Base-by-base conservation (phyloP, 2,329 filamentous ascomycete species). In the Hymenoscyphus fraxineus region DNA sequence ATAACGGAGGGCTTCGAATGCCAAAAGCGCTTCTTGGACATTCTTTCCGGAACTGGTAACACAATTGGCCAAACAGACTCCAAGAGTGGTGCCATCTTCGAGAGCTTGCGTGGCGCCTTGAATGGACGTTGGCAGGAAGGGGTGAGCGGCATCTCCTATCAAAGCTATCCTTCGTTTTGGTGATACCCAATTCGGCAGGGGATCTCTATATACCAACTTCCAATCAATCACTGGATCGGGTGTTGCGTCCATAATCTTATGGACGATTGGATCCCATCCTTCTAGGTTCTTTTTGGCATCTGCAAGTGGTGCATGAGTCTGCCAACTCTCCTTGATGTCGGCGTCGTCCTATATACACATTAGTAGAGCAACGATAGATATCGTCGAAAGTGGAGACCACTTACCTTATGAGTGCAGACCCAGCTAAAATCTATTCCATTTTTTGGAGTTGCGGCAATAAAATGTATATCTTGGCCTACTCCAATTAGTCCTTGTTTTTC, bases 121-220 rank as follows among this genome's bases (percentile, higher is more conserved):
- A 5, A 75, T 74, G 6, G 76, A 77, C 1, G 76, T 75, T 0
- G 77, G 78, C 1, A 87, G 77, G 70, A 90, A 89, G 0, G 88
- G 87, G 73, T 91, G 88, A 0, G 86, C 88, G 0, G 88, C 86
- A 70, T 90, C 88, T 0, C 88, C 88, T 0, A 90, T 74, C 0
- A 89, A 73, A 0, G 80, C 85, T 27, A 89, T 73, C 6, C 64
- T 32, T n/a, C 44, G 40, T 38, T 58, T 58, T 27, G 60, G 60
- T 4, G 64, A 65, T 13, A 66, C 63, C 73, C 73, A 76, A 1
- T 68, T 72, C 35, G 73, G 70, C 12, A 75, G 66, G 0, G 74
- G 70, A 64, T 74, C 64, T 69, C 70, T 57, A 70, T 71, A 72
- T 3, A 75, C 70, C 16, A 76, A 62, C 59, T 75, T 74, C 71